Base-by-base conservation (phyloP, 495 filamentous ascomycete genomes). In the Bombardia bombarda region DNA sequence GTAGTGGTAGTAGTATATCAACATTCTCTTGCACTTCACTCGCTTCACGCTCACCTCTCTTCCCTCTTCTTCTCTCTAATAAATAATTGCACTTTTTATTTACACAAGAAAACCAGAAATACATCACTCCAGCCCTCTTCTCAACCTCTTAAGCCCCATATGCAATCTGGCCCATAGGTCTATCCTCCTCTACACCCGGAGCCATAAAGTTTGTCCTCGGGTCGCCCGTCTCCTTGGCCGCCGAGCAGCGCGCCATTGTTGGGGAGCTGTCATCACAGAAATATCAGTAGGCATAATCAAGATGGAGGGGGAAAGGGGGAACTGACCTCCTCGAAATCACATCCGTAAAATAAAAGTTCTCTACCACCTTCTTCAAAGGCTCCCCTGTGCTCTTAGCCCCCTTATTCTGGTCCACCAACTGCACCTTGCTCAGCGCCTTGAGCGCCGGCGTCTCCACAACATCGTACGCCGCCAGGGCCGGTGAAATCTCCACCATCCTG, bases 291-390 rank as follows among this genome's bases (percentile, higher is more conserved):
- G n/a, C n/a, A 37, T 17, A 7, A 8, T 17, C 3, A 17, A 21
- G 22, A 18, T 22, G 23, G 28, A 25, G 48, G 14, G 13, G 32
- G 14, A n/a, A 25, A 8, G 7, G 23, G 32, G 43, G 38, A 34
- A 54, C 77, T 58, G 67, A 90, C 87, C 87, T 93, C 72, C 93
- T 82, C 9, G 87, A 92, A 58, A 98, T 96, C 17, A 81, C 77
- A 63, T 98, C 92, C 47, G 92, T 98, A 61, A 98, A 95, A 69
- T 84, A 98, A 66, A 97, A 98, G 63, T 98, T 86, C 52, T 95
- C 78, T 49, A 98, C 85, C 21, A 84, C 79, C 67, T 80, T 84
- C 70, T 77, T 85, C 59, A 98, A 74, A 3, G 83, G 79, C 55
- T 73, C 63, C 2, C 74, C 77, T 10, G 66, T 83, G 3, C 76